Conservation (phyloP, 305 asterid genomes). For the Fraxinus greggii region DNA sequence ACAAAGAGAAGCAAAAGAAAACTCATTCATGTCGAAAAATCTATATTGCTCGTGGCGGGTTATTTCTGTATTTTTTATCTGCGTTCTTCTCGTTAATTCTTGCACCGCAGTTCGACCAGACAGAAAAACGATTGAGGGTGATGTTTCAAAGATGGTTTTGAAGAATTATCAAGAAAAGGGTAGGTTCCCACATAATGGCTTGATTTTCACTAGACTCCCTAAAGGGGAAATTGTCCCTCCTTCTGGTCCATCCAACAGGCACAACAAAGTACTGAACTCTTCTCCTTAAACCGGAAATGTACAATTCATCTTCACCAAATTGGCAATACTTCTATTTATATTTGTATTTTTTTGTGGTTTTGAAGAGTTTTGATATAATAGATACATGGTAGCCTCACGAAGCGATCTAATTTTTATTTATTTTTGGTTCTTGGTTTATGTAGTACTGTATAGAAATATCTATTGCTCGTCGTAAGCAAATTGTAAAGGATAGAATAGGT, state of each 20-base stretch:
- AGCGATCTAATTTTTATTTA: neutral
- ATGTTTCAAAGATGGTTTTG: neutral
- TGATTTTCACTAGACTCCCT: neutral
- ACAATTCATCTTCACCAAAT: neutral
- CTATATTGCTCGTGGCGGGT: neutral
- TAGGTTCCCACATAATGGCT: neutral
- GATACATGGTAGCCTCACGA: neutral
- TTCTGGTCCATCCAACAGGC: neutral
- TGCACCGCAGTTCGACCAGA: neutral
- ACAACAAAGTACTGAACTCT: neutral
- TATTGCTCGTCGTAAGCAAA: neutral
- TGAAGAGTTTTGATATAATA: neutral
- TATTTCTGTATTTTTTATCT: neutral
- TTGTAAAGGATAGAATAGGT: neutral
- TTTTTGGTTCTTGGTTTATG: neutral
- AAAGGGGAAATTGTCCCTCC: neutral
- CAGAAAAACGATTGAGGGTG: neutral
- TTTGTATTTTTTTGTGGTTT: neutral
- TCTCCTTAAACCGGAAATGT: neutral
- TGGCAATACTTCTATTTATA: neutral
- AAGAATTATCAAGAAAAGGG: neutral
- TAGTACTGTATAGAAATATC: neutral
- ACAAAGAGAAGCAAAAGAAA: neutral
- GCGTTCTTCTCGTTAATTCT: neutral
- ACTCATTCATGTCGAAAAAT: neutral